These are phyloP conservation scores for Colletotrichum abscissum DNA, from an alignment of 2,329 filamentous ascomycete species.

Conservation along the genomic window DNA sequence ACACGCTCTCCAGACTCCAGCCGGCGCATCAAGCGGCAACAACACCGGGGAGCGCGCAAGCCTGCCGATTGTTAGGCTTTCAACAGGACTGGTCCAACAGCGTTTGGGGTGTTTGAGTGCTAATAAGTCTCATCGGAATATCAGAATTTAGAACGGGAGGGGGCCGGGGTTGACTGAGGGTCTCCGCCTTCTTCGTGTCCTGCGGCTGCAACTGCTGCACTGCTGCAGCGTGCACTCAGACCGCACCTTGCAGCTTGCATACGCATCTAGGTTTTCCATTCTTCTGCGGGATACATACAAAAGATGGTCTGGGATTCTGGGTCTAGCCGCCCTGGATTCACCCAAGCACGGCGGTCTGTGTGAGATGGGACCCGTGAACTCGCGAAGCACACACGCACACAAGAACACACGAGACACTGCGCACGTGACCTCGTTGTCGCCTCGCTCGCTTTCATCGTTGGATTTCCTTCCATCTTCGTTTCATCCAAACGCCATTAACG, in stretches of 20 bases:
- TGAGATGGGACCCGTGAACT: neutral
- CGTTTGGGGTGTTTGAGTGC: neutral
- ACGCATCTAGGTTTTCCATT: neutral
- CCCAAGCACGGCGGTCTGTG: neutral
- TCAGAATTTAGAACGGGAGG: neutral
- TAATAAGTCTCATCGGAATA: neutral
- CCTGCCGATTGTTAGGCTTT: neutral
- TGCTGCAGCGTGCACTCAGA: slow-evolving; percentile 5
- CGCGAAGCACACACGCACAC: neutral
- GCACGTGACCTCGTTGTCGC: neutral
- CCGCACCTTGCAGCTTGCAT: slow-evolving; percentile 13
- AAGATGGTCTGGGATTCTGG: neutral
- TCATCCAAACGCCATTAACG: slow-evolving; percentile 1
- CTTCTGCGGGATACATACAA: neutral
- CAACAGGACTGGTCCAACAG: neutral
- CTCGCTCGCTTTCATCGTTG: neutral
- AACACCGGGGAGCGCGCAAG: neutral
- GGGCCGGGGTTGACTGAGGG: neutral
- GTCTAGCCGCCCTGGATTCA: neutral
- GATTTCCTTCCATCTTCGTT: neutral
- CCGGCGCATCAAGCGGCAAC: slow-evolving; percentile 7
- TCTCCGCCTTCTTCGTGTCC: slow-evolving; percentile 2
- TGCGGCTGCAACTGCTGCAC: slow-evolving; percentile 20
- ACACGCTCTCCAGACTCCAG: neutral
- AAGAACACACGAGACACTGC: neutral